Percentiles rank a stretch among this genome's conserved stretches.
These are phyloP conservation scores for Blumeriella jaapii DNA, from an alignment of 2,329 filamentous ascomycete genomes.

Conservation along the genomic window DNA sequence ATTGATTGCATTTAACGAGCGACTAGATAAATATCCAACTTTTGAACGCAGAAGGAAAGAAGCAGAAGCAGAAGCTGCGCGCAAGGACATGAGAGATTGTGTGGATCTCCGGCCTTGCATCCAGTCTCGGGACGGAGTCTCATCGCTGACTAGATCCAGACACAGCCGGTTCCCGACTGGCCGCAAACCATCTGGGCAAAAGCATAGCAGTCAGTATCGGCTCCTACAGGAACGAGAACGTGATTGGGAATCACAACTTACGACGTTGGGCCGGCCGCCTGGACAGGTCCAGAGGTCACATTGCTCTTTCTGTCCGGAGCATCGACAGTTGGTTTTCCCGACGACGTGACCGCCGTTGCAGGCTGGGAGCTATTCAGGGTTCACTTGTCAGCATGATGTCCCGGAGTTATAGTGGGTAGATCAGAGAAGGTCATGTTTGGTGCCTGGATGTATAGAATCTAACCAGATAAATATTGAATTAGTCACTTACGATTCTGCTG, in stretches of 20 bases:
- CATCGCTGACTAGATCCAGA: neutral
- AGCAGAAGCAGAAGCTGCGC: neutral
- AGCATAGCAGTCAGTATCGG: neutral
- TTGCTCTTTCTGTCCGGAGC: constrained; percentile 4
- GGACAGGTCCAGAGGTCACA: constrained; percentile 5
- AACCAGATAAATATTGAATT: no score
- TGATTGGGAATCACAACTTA: neutral
- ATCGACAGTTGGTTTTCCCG: constrained; percentile 4
- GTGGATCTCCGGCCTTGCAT: no score
- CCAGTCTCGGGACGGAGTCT: no score
- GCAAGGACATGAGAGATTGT: neutral
- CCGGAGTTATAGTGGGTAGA: no score
- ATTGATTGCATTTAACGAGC: neutral
- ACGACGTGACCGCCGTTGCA: constrained; percentile 3
- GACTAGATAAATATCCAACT: neutral
- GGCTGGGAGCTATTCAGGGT: neutral
- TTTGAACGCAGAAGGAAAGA: neutral
- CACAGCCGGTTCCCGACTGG: neutral
- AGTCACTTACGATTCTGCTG: constrained; percentile 4
- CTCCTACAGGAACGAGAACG: neutral
- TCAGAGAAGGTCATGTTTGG: no score
- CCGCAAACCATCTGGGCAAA: neutral
- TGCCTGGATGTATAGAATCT: no score
- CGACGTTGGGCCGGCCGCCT: constrained; percentile 1
- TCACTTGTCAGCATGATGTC: neutral